These are phyloP conservation scores for Eucalyptus polybractea DNA, from an alignment of 345 rosid genomes.

Conservation along the genomic window DNA sequence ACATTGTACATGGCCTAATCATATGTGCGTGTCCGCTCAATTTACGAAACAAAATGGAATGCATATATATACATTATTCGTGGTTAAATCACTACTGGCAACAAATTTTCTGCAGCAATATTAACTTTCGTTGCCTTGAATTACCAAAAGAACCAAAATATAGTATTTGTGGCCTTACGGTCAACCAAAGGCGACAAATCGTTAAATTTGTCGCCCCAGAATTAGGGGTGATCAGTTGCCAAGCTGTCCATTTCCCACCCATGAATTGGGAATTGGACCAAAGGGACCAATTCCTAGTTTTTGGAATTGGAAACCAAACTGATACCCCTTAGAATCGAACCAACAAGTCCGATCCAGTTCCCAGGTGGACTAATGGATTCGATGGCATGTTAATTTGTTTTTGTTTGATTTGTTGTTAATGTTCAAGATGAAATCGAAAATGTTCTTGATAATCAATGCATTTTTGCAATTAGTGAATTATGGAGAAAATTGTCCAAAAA, in stretches of 20 bases:
- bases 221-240: not conserved
- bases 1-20: not conserved
- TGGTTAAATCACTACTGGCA: not conserved
- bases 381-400: not conserved
- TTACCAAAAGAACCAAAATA: not conserved
- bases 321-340: not conserved
- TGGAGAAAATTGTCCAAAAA: too few relatives aligned
- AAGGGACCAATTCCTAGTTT: not conserved
- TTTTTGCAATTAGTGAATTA: not conserved
- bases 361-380: too few relatives aligned
- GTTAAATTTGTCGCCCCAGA: accelerated
- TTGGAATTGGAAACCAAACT: accelerated
- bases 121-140: not conserved
- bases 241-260: accelerated
- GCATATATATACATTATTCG: not conserved
- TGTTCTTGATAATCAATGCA: not conserved
- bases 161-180: not conserved
- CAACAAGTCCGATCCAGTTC: accelerated
- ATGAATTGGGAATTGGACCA: not conserved
- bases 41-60: not conserved
- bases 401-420: too few relatives aligned
- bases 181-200: not conserved
- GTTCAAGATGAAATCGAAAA: not conserved
- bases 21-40: not conserved
- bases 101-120: not conserved